Percentiles rank a stretch among this genome's conserved stretches.
These are phyloP conservation scores for Penicillium fimorum DNA, from an alignment of 495 filamentous ascomycete species.

Conservation along the genomic window DNA sequence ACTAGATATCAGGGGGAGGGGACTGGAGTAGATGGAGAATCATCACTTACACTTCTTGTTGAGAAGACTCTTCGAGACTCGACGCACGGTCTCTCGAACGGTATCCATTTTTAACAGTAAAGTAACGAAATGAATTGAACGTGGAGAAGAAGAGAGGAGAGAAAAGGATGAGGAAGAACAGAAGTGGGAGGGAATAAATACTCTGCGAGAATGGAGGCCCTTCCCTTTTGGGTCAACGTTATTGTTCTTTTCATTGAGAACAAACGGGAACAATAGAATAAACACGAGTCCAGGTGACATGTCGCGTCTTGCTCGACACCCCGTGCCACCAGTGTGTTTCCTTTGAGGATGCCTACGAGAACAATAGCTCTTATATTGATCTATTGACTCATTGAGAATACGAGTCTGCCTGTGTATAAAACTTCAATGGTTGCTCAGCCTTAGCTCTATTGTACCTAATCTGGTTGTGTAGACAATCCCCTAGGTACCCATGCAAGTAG, in stretches of 20 bases:
- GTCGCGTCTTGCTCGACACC: background rate
- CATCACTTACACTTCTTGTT: slow-evolving; percentile 4
- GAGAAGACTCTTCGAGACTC: slow-evolving; percentile 4
- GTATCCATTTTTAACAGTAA: slow-evolving; percentile 1
- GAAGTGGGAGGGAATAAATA: background rate
- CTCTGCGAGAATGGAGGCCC: background rate
- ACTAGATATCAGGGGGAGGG: background rate
- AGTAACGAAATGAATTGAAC: background rate
- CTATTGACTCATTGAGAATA: background rate
- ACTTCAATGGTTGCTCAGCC: no score
- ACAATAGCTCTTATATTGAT: background rate
- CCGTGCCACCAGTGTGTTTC: background rate
- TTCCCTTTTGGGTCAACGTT: background rate
- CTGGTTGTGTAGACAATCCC: background rate
- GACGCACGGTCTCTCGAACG: background rate
- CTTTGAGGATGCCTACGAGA: background rate
- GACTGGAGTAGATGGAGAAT: background rate
- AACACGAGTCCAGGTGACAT: background rate
- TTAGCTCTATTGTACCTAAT: background rate
- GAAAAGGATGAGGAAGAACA: background rate
- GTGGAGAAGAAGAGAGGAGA: slow-evolving; percentile 4
- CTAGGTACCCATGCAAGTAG: background rate
- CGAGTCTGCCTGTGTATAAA: background rate
- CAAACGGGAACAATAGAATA: background rate
- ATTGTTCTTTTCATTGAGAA: background rate